Evolutionary conservation across 2,329 filamentous ascomycete genomes (phyloP), one percentile per base, ranked within the genome.

Genomic region (Cryphonectria nitschkei): DNA sequence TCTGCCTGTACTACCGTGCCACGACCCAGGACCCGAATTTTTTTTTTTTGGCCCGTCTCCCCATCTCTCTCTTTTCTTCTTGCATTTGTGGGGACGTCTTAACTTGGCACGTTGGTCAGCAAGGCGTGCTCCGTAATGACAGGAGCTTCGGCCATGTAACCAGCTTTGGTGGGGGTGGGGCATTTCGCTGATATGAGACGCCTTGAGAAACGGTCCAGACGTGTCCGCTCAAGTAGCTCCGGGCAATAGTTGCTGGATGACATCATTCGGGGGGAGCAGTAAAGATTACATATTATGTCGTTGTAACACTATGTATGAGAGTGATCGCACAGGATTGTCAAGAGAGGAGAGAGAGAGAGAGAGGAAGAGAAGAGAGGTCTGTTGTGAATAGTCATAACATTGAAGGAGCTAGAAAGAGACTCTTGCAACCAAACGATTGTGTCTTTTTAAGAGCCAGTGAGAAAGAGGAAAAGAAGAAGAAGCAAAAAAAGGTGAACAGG

Each of bases 181-280:
- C 54, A 58, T 58, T 58, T 14, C 19, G 29, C 54, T 58, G 54
- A 58, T 58, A 58, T 58, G 54, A 58, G 54, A 58, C 54, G 8
- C 29, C 29, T 29, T 8, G 54, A 16, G 54, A 13, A 58, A 58
- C 26, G 54, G 54, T 19, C 16, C 26, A 58, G 29, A 56, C 14
- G 29, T 32, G 54, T 32, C 14, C 54, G 54, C 26, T 13, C 54
- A 32, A 3, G 54, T 32, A 58, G 54, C 54, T 58, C 26, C 54
- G 54, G 54, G 19, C 4, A 29, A 50, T n/a, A 6, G 14, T 13
- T 32, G 54, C 13, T 58, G 52, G 4, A 58, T 58, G 54, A 58
- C 54, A 58, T 58, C 54, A 58, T 58, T 32, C 29, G 8, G 29
- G 54, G 26, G 29, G 3, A 32, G 46, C 46, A 50, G 11, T n/a